These are phyloP conservation scores for Phytophthora macrochlamydospora DNA, from an alignment of 352 stramenopile species.

Conservation along the genomic window DNA sequence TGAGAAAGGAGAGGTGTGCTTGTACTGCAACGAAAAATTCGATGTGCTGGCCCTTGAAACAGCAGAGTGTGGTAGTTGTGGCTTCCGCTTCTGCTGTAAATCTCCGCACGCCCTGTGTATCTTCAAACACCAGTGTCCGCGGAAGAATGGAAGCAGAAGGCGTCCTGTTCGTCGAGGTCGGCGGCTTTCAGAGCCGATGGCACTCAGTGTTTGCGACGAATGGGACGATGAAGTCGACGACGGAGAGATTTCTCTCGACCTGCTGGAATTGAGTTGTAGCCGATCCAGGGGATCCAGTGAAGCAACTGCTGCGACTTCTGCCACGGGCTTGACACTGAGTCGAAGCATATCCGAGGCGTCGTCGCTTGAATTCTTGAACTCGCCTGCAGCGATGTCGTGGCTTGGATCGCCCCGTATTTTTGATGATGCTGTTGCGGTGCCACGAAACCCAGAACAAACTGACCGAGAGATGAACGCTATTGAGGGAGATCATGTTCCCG, in stretches of 20 bases:
- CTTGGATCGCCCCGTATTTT: slow-evolving; percentile 32
- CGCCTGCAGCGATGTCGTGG: slow-evolving; percentile 32
- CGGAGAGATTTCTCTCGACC: slow-evolving; percentile 13
- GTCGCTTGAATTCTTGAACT: slow-evolving; percentile 58
- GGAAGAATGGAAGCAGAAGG: slow-evolving; percentile 11
- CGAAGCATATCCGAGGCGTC: slow-evolving; percentile 48
- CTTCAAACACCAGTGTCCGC: slow-evolving; percentile 66
- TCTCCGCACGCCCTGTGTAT: slow-evolving; percentile 55
- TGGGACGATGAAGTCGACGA: slow-evolving; percentile 20
- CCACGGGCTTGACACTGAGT: slow-evolving; percentile 27
- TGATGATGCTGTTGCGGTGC: slow-evolving; percentile 13
- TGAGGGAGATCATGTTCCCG: slow-evolving; percentile 3
- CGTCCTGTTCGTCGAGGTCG: slow-evolving; percentile 23
- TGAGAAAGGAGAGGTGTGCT: slow-evolving; percentile 69
- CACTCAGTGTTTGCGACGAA: slow-evolving; percentile 28
- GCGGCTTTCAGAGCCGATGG: slow-evolving; percentile 31
- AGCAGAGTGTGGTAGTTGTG: slow-evolving; percentile 55
- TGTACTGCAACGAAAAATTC: slow-evolving; percentile 82
- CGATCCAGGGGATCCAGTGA: slow-evolving; percentile 32
- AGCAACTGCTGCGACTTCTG: slow-evolving; percentile 21
- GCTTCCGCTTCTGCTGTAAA: slow-evolving; percentile 70
- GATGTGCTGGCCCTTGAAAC: slow-evolving; percentile 61
- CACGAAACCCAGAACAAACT: slow-evolving; percentile 6
- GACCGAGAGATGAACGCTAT: slow-evolving; percentile 13
- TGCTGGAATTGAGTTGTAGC: slow-evolving; percentile 6